Conservation (phyloP, 768 basidiomycete species). For the Trametes villosa region DNA sequence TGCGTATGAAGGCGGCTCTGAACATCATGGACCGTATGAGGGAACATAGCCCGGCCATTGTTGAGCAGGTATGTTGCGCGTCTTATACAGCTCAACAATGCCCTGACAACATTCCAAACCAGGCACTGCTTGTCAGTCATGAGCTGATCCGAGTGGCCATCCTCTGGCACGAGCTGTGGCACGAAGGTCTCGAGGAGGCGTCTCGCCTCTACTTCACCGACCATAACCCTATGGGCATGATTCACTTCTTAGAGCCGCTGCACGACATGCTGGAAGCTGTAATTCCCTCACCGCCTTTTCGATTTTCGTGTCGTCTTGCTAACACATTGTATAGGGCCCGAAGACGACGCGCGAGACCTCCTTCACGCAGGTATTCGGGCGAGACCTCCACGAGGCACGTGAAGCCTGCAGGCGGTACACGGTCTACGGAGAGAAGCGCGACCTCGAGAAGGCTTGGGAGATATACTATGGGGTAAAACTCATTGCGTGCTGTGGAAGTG, state of each 20-base stretch:
- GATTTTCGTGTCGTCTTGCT: not conserved
- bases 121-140: slow-evolving; percentile 88
- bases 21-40: slow-evolving; percentile 91
- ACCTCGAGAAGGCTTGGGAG: slow-evolving; percentile 98
- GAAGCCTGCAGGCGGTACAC: slow-evolving; percentile 90
- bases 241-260: slow-evolving; percentile 86
- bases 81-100: not conserved
- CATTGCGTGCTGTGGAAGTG: too few species aligned
- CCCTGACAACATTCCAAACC: slow-evolving; percentile 2
- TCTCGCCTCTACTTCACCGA: slow-evolving; percentile 96
- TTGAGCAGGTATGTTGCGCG: slow-evolving; percentile 67
- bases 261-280: slow-evolving; percentile 92
- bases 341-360: slow-evolving; percentile 94
- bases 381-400: slow-evolving; percentile 90
- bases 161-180: slow-evolving; percentile 99
- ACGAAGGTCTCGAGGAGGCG: slow-evolving; percentile 97
- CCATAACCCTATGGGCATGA: slow-evolving; percentile 97
- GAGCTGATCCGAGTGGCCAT: slow-evolving; percentile 98
- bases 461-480: slow-evolving; percentile 90
- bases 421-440: slow-evolving; percentile 81
- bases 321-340: slow-evolving; percentile 66
- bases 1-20: slow-evolving; percentile 81
- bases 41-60: slow-evolving; percentile 86
- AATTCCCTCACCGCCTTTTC: not conserved
- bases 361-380: slow-evolving; percentile 91